phyloP scores from a whole-genome alignment of 331 rosid genomes.

The Malus hybrid region DNA sequence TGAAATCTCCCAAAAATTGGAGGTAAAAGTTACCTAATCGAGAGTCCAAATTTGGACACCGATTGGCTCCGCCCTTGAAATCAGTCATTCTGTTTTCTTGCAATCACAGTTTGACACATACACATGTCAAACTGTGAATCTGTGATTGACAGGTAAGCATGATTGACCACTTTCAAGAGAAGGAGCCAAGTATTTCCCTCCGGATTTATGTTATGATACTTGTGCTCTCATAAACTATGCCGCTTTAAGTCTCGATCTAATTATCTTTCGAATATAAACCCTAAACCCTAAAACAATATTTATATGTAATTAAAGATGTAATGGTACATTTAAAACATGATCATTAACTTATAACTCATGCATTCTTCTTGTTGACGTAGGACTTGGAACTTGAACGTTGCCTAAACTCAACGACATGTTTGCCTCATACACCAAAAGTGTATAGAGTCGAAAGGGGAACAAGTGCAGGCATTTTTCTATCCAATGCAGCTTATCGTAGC shows the following conservation, averaged over 20 bases:
- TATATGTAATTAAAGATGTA: no score
- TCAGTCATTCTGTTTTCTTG: no score
- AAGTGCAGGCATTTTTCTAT: slow-evolving; percentile 39
- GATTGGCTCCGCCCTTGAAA: no score
- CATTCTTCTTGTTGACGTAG: not conserved
- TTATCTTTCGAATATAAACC: not conserved
- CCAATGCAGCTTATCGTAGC: slow-evolving; percentile 44
- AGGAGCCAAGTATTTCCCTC: no score
- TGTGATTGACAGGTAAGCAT: no score
- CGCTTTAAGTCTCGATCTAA: not conserved
- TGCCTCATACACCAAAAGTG: slow-evolving; percentile 35
- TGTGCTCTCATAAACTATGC: not conserved
- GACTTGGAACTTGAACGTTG: slow-evolving; percentile 24
- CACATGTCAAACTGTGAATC: no score
- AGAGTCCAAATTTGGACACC: not conserved
- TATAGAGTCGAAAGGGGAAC: slow-evolving; percentile 30
- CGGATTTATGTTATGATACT: no score
- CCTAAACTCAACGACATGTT: slow-evolving; percentile 45
- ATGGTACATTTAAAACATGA: not conserved
- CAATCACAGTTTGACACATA: no score
- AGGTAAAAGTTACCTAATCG: slow-evolving; percentile 13
- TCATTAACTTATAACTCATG: not conserved
- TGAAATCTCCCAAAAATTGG: slow-evolving; percentile 17
- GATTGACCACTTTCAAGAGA: no score
- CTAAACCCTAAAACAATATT: not conserved